phyloP scores from a whole-genome alignment of 2,329 filamentous ascomycete genomes.

The Neonectria coccinea region DNA sequence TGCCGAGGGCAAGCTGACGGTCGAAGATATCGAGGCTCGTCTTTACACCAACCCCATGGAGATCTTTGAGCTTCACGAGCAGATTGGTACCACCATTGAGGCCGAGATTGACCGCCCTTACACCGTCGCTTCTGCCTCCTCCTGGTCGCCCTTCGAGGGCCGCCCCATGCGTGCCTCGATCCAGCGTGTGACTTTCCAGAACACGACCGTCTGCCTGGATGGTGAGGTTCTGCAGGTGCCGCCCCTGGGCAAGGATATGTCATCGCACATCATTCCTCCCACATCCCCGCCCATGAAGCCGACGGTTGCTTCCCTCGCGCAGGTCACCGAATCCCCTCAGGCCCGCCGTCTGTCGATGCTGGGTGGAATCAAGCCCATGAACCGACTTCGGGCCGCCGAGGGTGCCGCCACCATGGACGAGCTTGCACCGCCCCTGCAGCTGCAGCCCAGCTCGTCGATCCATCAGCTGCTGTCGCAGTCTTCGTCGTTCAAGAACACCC shows the following conservation, averaged over 20 bases:
- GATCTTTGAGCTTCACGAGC: conserved; percentile 86
- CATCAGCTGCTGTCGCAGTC: conserved; percentile 77
- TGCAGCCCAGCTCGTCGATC: conserved; percentile 70
- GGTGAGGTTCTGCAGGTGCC: conserved; percentile 68
- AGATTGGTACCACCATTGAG: conserved; percentile 78
- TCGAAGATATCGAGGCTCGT: conserved; percentile 78
- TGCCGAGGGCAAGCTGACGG: conserved; percentile 76
- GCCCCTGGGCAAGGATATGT: conserved; percentile 79
- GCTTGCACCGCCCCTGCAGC: conserved; percentile 59
- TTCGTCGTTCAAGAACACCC: conserved; percentile 88
- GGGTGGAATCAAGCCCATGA: conserved; percentile 46
- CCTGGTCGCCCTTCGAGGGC: conserved; percentile 79
- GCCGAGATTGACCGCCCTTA: conserved; percentile 81
- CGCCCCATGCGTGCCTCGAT: conserved; percentile 76
- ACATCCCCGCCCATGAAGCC: conserved; percentile 71
- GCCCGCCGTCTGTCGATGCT: conserved; percentile 49
- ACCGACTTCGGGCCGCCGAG: conserved; percentile 48
- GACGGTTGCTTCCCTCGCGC: conserved; percentile 53
- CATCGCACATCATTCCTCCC: conserved; percentile 69
- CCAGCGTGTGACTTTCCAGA: conserved; percentile 80
- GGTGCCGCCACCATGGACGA: conserved; percentile 54
- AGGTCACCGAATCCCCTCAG: conserved; percentile 52
- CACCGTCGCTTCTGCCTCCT: conserved; percentile 59
- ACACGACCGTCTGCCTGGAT: conserved; percentile 80
- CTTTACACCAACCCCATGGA: conserved; percentile 83